A percentile compares a stretch with the other conserved stretches of the same genome.
Evolutionary conservation across 2,329 filamentous ascomycete genomes (phyloP).

Genomic region (Colletotrichum phormii): DNA sequence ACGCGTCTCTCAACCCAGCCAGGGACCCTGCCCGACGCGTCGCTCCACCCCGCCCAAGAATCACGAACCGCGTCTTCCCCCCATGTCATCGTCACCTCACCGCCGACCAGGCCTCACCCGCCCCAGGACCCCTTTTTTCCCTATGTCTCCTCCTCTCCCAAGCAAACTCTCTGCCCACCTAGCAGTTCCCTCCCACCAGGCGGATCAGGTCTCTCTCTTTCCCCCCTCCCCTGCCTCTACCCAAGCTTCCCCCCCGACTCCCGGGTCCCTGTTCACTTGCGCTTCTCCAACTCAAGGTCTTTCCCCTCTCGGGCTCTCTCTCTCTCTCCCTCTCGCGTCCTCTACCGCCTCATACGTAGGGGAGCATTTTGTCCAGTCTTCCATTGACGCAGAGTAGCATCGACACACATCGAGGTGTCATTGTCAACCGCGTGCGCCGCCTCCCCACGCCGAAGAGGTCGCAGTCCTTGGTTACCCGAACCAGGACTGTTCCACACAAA

Average conservation of each 20-base stretch:
- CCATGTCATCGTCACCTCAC: neutral
- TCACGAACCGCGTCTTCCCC: neutral
- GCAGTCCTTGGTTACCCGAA: neutral
- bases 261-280: neutral
- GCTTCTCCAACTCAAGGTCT: neutral
- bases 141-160: neutral
- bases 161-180: neutral
- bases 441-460: neutral
- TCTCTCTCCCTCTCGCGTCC: neutral
- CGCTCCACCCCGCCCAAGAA: neutral
- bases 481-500: constrained; percentile 11
- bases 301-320: neutral
- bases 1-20: neutral
- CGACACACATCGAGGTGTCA: neutral
- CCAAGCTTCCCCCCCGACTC: neutral
- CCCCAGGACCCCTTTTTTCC: neutral
- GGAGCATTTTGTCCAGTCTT: too few relatives aligned
- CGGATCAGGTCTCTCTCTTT: too few relatives aligned
- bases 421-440: neutral
- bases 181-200: neutral
- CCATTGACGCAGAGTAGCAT: neutral
- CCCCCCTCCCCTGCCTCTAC: too few relatives aligned
- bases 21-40: neutral
- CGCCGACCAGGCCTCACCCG: neutral
- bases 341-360: too few relatives aligned